Evolutionary conservation across 306 rosid species (phyloP), one percentile per base, ranked within the genome.

Genomic region (Inga laurina): DNA sequence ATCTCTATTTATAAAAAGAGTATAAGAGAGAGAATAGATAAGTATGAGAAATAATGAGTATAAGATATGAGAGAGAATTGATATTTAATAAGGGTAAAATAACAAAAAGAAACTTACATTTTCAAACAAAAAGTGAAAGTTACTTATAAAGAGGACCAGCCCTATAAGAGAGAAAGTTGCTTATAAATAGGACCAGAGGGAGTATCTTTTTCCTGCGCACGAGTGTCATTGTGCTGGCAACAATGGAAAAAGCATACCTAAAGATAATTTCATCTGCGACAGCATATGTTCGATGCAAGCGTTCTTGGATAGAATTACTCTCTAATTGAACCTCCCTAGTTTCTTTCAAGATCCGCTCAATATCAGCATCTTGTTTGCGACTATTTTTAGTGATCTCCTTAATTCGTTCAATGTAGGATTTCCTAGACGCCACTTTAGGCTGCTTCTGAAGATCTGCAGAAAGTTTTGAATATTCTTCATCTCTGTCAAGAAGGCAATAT

Each of bases 301-400:
- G 88, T 77, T 96, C 99, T 74, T 84, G 98, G 78, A 94, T 94
- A 30, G 90, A 91, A 64, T 94, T 96, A 87, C 94, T 94, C 86
- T 94, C 97, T 68, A 96, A 76, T 72, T 94, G 99, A 86, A 96
- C 90, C 89, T 88, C 97, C 88, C 99, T 86, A 18, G 97, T 96
- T 82, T 94, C 94, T 83, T 89, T 91, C 75, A 96, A 84, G 77
- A 96, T 96, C 75, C 86, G 87, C 75, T 91, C 94, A 41, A 96
- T 87, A 85, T 91, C 99, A 56, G 91, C 88, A 66, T 94, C 97
- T 88, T 94, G 99, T 81, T 96, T 96, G 84, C 90, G 78, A 61
- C 93, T 90, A 79, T 92, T 96, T 78, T 96, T 96, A 4, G 97
- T 88, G 72, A 92, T 94, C 87, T 92, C 99, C 85, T 92, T 88